These are phyloP conservation scores for Amanita muscaria DNA, from an alignment of 768 basidiomycete genomes.

Conservation along the genomic window DNA sequence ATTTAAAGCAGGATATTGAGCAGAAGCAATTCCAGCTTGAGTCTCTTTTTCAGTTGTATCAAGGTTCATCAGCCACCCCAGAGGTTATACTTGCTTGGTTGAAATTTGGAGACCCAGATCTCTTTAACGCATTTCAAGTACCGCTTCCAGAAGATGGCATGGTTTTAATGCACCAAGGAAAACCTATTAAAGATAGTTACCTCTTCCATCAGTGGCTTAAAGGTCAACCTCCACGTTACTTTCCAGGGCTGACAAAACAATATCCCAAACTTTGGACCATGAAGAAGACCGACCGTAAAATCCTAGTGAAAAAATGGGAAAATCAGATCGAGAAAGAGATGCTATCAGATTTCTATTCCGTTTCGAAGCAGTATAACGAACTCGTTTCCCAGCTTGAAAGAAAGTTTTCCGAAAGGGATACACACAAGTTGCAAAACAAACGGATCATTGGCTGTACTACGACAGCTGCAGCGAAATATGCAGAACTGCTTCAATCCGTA, in stretches of 20 bases:
- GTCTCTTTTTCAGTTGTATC: constrained; percentile 20
- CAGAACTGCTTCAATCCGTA: constrained; percentile 34
- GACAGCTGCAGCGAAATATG: constrained; percentile 58
- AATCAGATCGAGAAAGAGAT: constrained; percentile 25
- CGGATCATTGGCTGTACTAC: constrained; percentile 62
- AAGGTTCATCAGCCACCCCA: constrained; percentile 12
- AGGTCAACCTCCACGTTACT: constrained; percentile 38
- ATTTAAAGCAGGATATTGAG: constrained; percentile 20
- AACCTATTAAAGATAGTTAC: constrained; percentile 26
- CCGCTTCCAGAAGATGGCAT: constrained; percentile 36
- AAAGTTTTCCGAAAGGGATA: constrained; percentile 26
- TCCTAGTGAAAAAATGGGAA: constrained; percentile 25
- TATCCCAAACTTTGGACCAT: constrained; percentile 27
- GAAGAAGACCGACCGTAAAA: constrained; percentile 19
- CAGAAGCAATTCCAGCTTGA: constrained; percentile 16
- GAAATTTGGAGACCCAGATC: constrained; percentile 43
- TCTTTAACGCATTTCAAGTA: constrained; percentile 35
- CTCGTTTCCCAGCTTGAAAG: constrained; percentile 26
- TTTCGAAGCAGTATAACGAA: constrained; percentile 31
- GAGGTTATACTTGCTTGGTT: constrained; percentile 34
- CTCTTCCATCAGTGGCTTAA: constrained; percentile 40
- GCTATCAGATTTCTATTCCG: constrained; percentile 25
- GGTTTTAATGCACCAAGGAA: constrained; percentile 30
- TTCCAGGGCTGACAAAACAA: constrained; percentile 25
- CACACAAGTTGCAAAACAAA: constrained; percentile 31